phyloP scores from a whole-genome alignment of 257 asterid genomes.

The Striga asiatica region DNA sequence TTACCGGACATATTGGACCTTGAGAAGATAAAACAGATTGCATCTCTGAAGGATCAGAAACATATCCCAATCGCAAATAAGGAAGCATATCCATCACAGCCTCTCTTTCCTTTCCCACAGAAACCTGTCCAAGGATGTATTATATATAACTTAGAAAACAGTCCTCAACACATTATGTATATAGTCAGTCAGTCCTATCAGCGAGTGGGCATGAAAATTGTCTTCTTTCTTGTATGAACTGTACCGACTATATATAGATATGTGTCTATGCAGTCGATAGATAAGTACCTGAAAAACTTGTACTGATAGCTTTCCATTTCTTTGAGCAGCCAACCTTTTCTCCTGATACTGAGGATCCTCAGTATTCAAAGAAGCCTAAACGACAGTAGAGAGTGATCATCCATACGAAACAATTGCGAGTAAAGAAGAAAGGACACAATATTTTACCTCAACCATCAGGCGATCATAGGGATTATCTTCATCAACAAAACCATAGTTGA shows the following conservation, averaged over 20 bases:
- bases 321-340: slow-evolving; percentile 95
- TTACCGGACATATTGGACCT: slow-evolving; percentile 95
- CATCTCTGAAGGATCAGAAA: slow-evolving; percentile 88
- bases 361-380: slow-evolving; percentile 80
- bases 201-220: too few species aligned
- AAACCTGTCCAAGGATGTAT: slow-evolving; percentile 38
- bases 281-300: slow-evolving; percentile 66
- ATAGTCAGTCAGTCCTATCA: too few species aligned
- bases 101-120: slow-evolving; percentile 77
- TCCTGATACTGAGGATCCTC: slow-evolving; percentile 99
- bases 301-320: slow-evolving; percentile 81
- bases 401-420: slow-evolving; percentile 12
- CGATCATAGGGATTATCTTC: slow-evolving; percentile 88
- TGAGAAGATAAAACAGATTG: slow-evolving; percentile 84
- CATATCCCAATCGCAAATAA: slow-evolving; percentile 84
- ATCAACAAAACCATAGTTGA: slow-evolving; percentile 97
- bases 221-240: too few species aligned
- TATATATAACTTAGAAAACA: slow-evolving; percentile 8
- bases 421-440: slow-evolving; percentile 8
- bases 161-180: background rate
- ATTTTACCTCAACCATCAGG: slow-evolving; percentile 61
- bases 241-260: too few species aligned
- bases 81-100: slow-evolving; percentile 97
- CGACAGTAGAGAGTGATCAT: slow-evolving; percentile 15
- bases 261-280: background rate